Evolutionary conservation across 208 protist species (phyloP), one percentile per base, ranked within the genome.

Genomic region (Acanthamoeba divionensis): DNA sequence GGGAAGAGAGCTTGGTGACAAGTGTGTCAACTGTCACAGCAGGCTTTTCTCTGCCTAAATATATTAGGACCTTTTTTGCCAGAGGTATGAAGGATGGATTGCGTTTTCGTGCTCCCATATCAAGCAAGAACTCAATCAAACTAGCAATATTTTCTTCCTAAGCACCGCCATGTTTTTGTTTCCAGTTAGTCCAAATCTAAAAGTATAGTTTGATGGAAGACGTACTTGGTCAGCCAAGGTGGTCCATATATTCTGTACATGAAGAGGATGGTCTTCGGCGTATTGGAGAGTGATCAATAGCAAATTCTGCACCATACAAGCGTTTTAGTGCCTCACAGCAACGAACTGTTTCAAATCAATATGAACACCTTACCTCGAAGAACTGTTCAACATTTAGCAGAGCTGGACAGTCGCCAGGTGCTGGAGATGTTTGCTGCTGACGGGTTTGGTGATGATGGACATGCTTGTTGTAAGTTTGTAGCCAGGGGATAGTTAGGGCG

Each of bases 61-160:
- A 83, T 44, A 83, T 83, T 45, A 83, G n/a, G n/a, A n/a, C 52
- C 52, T 60, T 18, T n/a, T n/a, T n/a, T n/a, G n/a, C n/a, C n/a
- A n/a, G n/a, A n/a, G n/a, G n/a, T n/a, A n/a, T n/a, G n/a, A n/a
- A n/a, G n/a, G n/a, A n/a, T n/a, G n/a, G 18, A 31, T 2, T 4
- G 26, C 26, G 29, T 31, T 83, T 83, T 57, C 63, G 33, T n/a
- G 50, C 73, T 24, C 73, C 73, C 41, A 83, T 6, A 38, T 62
- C 50, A 10, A 83, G 73, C 5, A 83, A 33, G 26, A 57, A 75
- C 50, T 83, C 45, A 29, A 83, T 83, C 5, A 83, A 45, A 18
- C 47, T 83, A 13, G 48, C 8, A 1, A 83, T 83, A 38, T 83
- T 83, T 33, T 83, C 50, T 33, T 83, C 73, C 47, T 79, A 44